A percentile compares a stretch with the other conserved stretches of the same genome.
Evolutionary conservation across 805 yeast genomes (phyloP).

Genomic region (Candida easanensis): DNA sequence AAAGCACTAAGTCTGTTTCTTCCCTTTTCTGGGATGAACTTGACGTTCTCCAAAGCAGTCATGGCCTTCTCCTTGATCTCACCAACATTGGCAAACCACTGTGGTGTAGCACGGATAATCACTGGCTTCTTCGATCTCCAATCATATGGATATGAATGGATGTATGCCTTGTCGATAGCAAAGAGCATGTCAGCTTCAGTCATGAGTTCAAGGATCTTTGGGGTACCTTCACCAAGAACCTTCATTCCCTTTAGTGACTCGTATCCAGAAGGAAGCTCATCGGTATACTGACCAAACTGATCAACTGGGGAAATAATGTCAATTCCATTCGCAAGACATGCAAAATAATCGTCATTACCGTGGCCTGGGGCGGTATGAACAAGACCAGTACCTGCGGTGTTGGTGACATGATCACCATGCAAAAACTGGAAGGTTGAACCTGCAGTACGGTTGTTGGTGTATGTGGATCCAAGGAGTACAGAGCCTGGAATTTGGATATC

Average conservation of each 20-base stretch:
- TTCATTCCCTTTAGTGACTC: conserved; percentile 48
- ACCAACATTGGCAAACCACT: conserved; percentile 91
- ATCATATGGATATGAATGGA: conserved; percentile 92
- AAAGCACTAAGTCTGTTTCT: conserved; percentile 68
- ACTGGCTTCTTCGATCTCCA: conserved; percentile 97
- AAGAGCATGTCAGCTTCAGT: conserved; percentile 43
- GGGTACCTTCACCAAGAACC: conserved; percentile 62
- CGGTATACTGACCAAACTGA: conserved; percentile 62
- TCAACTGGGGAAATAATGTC: conserved; percentile 77
- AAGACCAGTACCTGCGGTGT: conserved; percentile 84
- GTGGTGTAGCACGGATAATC: conserved; percentile 93
- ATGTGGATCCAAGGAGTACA: conserved; percentile 38
- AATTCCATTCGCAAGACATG: conserved; percentile 58
- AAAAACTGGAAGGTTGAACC: conserved; percentile 53
- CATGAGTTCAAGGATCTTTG: conserved; percentile 42
- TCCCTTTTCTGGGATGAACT: conserved; percentile 75
- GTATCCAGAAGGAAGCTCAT: conserved; percentile 48
- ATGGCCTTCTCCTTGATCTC: conserved; percentile 64
- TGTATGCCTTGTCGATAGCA: conserved; percentile 46
- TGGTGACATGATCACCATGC: conserved; percentile 79
- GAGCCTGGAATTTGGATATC: conserved; percentile 40
- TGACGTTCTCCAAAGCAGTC: conserved; percentile 56
- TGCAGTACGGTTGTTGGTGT: conserved; percentile 53
- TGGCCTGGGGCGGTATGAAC: conserved; percentile 99
- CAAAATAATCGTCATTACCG: conserved; percentile 87